Conservation (phyloP, 495 filamentous ascomycete genomes). For the Extremus antarcticus region DNA sequence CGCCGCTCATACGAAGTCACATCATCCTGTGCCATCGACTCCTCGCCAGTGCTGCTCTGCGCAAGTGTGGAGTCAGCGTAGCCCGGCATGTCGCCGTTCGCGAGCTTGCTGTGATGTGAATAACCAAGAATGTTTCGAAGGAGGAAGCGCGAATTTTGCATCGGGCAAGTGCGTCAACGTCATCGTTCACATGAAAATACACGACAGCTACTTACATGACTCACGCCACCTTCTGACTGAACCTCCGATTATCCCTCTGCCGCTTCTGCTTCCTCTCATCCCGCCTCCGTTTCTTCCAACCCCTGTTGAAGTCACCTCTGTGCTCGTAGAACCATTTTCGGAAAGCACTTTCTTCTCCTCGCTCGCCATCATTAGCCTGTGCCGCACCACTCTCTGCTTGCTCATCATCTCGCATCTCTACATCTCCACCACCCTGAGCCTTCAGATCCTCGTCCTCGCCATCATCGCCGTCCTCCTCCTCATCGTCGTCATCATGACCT, state of each 20-base stretch:
- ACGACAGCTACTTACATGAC: too few relatives aligned
- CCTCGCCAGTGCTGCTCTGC: too few relatives aligned
- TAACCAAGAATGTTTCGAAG: too few relatives aligned
- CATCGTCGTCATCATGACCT: slow-evolving; percentile 28
- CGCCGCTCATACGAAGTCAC: too few relatives aligned
- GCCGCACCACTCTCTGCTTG: slow-evolving; percentile 24
- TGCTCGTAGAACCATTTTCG: slow-evolving; percentile 88
- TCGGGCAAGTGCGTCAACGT: too few relatives aligned
- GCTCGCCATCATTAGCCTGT: slow-evolving; percentile 22
- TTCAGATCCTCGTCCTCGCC: slow-evolving; percentile 29
- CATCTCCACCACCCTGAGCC: slow-evolving; percentile 28
- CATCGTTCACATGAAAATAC: too few relatives aligned
- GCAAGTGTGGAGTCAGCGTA: too few relatives aligned
- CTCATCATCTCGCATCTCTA: slow-evolving; percentile 26
- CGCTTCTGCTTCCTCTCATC: slow-evolving; percentile 75
- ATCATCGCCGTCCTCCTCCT: slow-evolving; percentile 29
- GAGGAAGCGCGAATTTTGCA: too few relatives aligned
- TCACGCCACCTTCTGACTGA: slow-evolving; percentile 24
- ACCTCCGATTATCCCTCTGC: slow-evolving; percentile 64
- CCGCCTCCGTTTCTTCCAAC: slow-evolving; percentile 79
- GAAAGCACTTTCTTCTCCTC: slow-evolving; percentile 57
- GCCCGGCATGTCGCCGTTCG: too few relatives aligned
- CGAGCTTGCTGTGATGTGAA: too few relatives aligned
- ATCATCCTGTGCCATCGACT: too few relatives aligned
- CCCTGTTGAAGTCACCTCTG: slow-evolving; percentile 76